Percentiles rank a stretch among this genome's conserved stretches.
phyloP scores from a whole-genome alignment of 2,329 filamentous ascomycete genomes.

The Claviceps sorghi region DNA sequence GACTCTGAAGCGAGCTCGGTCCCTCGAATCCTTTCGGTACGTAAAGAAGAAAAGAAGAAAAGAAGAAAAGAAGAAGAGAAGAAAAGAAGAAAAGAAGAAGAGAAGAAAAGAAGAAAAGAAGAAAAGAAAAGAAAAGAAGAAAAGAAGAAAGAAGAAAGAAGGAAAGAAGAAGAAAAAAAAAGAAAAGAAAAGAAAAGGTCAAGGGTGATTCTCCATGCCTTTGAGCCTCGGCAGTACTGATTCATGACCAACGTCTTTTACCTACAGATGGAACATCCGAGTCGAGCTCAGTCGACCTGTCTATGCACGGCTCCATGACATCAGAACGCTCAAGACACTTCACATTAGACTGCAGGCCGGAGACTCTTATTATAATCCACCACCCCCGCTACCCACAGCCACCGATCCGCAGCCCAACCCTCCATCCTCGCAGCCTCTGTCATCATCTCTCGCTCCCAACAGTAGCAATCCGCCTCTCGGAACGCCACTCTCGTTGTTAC shows the following conservation, averaged over 20 bases:
- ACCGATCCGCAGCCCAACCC: constrained; percentile 12
- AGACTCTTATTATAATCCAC: constrained; percentile 36
- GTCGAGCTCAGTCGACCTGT: constrained; percentile 46
- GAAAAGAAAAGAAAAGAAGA: too few relatives aligned
- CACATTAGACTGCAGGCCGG: constrained; percentile 46
- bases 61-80: background rate
- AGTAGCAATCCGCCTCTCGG: constrained; percentile 9
- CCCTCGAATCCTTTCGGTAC: constrained; percentile 42
- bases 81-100: background rate
- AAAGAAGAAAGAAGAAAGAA: background rate
- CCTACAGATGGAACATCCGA: constrained; percentile 45
- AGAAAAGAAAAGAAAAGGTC: too few relatives aligned
- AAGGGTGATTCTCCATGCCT: background rate
- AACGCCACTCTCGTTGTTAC: constrained; percentile 17
- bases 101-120: too few relatives aligned
- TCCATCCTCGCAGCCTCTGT: constrained; percentile 19
- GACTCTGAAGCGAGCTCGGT: constrained; percentile 38
- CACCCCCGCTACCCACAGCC: constrained; percentile 29
- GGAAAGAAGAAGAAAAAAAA: too few relatives aligned
- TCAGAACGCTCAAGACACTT: constrained; percentile 35
- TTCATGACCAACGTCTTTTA: background rate
- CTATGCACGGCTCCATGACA: constrained; percentile 40
- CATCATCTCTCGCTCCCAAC: constrained; percentile 8
- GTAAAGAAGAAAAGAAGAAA: constrained; percentile 10
- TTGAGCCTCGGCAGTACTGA: constrained; percentile 1